These are phyloP conservation scores for Penicillium cinerascens DNA, from an alignment of 495 filamentous ascomycete species.

Conservation along the genomic window DNA sequence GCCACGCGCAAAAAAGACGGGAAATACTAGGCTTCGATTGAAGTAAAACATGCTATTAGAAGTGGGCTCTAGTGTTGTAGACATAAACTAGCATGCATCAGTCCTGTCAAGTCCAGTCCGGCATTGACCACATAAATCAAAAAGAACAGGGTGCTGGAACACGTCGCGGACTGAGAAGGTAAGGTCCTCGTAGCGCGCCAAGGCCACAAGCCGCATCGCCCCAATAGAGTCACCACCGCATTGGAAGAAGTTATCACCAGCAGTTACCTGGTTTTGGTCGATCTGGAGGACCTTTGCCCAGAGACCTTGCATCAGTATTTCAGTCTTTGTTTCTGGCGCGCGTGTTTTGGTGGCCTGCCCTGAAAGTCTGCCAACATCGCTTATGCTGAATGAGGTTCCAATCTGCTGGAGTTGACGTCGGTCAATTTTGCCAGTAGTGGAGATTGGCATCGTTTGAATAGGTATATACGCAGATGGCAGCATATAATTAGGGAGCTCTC, in stretches of 20 bases:
- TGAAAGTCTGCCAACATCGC: too few relatives aligned
- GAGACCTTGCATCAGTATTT: not conserved
- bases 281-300: not conserved
- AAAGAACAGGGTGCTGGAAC: constrained; percentile 31
- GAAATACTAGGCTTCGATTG: too few relatives aligned
- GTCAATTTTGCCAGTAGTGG: constrained; percentile 33
- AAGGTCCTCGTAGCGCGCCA: constrained; percentile 11
- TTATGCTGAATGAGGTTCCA: not conserved
- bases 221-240: constrained; percentile 2
- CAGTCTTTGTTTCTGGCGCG: not conserved
- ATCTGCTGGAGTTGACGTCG: constrained; percentile 8
- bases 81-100: too few relatives aligned
- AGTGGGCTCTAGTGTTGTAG: too few relatives aligned
- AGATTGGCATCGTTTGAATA: constrained; percentile 32
- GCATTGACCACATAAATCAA: too few relatives aligned
- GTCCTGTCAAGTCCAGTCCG: too few relatives aligned
- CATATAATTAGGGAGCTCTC: constrained; percentile 23
- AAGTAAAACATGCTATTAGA: too few relatives aligned
- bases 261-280: not conserved
- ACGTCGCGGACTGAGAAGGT: constrained; percentile 15
- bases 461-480: constrained; percentile 35
- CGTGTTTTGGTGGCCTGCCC: not conserved
- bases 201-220: constrained; percentile 30
- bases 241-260: constrained; percentile 10
- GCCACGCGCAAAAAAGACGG: too few relatives aligned